Conservation (phyloP, 2,329 filamentous ascomycete genomes). For the Trichophaea hybrida region DNA sequence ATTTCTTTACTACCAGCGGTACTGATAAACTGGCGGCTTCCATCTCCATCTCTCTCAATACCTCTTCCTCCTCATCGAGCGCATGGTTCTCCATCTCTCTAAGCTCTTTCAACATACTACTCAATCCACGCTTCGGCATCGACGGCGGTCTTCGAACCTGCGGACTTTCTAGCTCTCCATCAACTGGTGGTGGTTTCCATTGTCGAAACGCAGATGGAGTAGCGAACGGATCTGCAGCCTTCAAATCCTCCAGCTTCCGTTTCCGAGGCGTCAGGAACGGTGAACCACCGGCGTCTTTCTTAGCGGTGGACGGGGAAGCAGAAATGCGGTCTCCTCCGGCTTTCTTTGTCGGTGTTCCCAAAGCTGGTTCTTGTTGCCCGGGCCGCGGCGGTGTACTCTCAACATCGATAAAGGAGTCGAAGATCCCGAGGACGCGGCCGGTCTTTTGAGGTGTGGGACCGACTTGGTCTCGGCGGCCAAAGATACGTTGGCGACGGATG, state of each 20-base stretch:
- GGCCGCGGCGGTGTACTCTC: slow-evolving; percentile 37
- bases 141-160: slow-evolving; percentile 44
- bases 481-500: slow-evolving; percentile 40
- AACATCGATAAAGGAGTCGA: slow-evolving; percentile 50
- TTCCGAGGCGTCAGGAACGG: slow-evolving; percentile 29
- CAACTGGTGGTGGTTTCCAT: slow-evolving; percentile 35
- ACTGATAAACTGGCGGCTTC: slow-evolving; percentile 20
- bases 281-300: slow-evolving; percentile 21
- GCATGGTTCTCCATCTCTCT: slow-evolving; percentile 54
- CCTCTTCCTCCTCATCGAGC: slow-evolving; percentile 60
- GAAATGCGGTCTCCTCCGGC: slow-evolving; percentile 28
- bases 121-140: slow-evolving; percentile 54
- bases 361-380: not conserved
- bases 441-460: slow-evolving; percentile 70
- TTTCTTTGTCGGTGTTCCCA: slow-evolving; percentile 6
- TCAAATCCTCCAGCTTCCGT: slow-evolving; percentile 32
- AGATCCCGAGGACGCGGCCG: slow-evolving; percentile 61
- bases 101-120: slow-evolving; percentile 57
- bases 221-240: slow-evolving; percentile 35
- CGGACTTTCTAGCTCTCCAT: slow-evolving; percentile 42
- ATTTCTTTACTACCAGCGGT: slow-evolving; percentile 27
- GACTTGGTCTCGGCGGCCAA: slow-evolving; percentile 49
- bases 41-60: slow-evolving; percentile 55
- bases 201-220: slow-evolving; percentile 56
- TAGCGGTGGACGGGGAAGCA: slow-evolving; percentile 30